Evolutionary conservation across 352 stramenopile species (phyloP).

Genomic region (Sclerospora graminicola): DNA sequence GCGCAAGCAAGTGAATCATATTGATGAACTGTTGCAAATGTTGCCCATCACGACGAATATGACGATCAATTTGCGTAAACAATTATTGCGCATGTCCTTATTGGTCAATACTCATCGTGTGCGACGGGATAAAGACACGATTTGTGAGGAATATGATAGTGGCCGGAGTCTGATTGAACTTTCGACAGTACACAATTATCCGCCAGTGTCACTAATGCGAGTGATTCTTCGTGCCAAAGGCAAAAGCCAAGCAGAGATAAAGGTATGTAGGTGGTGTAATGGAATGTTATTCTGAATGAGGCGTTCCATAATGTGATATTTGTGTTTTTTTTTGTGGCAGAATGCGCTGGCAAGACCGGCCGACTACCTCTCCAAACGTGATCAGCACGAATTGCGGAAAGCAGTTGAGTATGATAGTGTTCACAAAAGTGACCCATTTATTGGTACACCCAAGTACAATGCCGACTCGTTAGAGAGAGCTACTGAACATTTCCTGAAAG

Average conservation of each 20-base stretch:
- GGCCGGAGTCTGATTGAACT: slow-evolving; percentile 73
- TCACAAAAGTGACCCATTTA: slow-evolving; percentile 76
- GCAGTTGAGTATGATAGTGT: slow-evolving; percentile 73
- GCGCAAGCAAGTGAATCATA: slow-evolving; percentile 67
- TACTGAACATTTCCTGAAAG: slow-evolving; percentile 62
- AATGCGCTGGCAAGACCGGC: slow-evolving; percentile 36
- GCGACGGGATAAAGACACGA: slow-evolving; percentile 39
- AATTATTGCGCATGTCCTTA: slow-evolving; percentile 77
- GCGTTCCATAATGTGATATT: neutral
- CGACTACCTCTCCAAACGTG: slow-evolving; percentile 48
- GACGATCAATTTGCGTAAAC: slow-evolving; percentile 80
- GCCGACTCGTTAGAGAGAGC: slow-evolving; percentile 61
- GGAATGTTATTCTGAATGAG: neutral
- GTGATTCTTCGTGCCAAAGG: slow-evolving; percentile 65
- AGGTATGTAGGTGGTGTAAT: slow-evolving; percentile 16
- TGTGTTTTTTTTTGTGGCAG: slow-evolving; percentile 20
- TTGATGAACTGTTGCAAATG: slow-evolving; percentile 74
- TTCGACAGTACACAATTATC: slow-evolving; percentile 67
- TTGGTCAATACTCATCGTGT: slow-evolving; percentile 82
- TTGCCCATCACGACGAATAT: slow-evolving; percentile 82
- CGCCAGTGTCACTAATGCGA: slow-evolving; percentile 73
- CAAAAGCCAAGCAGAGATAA: slow-evolving; percentile 47
- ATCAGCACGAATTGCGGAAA: slow-evolving; percentile 61
- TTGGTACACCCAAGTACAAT: slow-evolving; percentile 60
- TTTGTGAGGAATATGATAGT: slow-evolving; percentile 60